Base-by-base conservation (phyloP, 768 basidiomycete genomes). In the Trametes gibbosa region DNA sequence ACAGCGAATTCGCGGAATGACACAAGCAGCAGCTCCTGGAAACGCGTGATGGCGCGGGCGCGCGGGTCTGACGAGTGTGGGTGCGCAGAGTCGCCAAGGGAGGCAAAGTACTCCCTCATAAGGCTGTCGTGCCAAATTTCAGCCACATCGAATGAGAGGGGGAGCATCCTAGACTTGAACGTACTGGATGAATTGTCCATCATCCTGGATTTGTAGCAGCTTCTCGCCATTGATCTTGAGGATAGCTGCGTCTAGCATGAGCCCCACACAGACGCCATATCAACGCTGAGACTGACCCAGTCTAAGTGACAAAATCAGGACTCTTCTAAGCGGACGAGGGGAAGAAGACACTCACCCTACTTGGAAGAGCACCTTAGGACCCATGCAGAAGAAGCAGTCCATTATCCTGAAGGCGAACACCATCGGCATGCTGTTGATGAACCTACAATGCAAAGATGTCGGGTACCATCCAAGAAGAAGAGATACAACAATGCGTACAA, bases 341-440 rank as follows among this genome's bases (percentile, higher is more conserved):
- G 34, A 41, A 51, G 42, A 62, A 49, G 47, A 46, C 50, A 75
- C 89, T 72, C 71, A 95, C 92, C 95, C 96, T 53, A 99, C 92
- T 83, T 99, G 97, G 78, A 99, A 99, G 41, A 99, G 76, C 1
- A 99, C 97, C 67, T 96, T 98, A 0, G 95, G 93, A 0, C 97
- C 97, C 96, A 99, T 98, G 65, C 94, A 95, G 76, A 98, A 89
- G 78, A 98, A 95, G 71, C 95, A 98, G 70, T 98, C 95, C 2
- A 95, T 93, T 69, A 97, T 92, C 32, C 97, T 85, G 79, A 97
- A 99, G 0, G 96, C 96, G 68, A 98, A 99, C 41, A 99, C 86
- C 84, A 98, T 89, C 1, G 95, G 92, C 92, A 95, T 93, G 69
- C 89, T 92, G 73, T 94, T 94, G 70, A 94, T 93, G 68, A 83